Base-by-base conservation (phyloP, 352 stramenopile species). In the Pythium guiyangense region DNA sequence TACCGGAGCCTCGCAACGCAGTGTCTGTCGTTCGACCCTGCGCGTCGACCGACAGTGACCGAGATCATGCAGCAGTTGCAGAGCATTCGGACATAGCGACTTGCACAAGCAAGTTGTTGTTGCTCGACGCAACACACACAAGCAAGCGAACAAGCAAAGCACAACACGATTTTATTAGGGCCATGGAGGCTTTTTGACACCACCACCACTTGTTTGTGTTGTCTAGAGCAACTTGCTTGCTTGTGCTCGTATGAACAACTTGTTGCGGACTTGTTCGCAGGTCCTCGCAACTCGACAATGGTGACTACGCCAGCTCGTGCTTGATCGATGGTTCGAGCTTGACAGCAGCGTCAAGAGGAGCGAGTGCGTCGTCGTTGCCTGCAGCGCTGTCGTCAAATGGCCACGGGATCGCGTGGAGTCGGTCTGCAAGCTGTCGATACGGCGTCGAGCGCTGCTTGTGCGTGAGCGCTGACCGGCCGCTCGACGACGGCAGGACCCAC, bases 401-500 rank as follows among this genome's bases (percentile, higher is more conserved):
- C 80, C 83, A 93, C 11, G 80, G 61, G 51, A 90, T 66, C 26
- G 76, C 49, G 25, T 78, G 82, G 26, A 94, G 69, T 0, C 82
- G 65, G 31, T 71, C 69, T 0, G 82, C 80, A 40, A 94, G 70
- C 45, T 88, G 72, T 61, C 78, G 64, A 55, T 96, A 94, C 42
- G 84, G 84, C 31, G 70, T 44, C 6, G 73, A 76, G 15, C 84
- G 79, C 59, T 94, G 74, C 43, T 67, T 64, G 26, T 84, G 85
- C 26, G 86, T 90, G 79, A 94, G 92, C 18, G 76, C 84, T 2
- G 84, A 86, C 14, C 84, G 79, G 10, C 86, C 86, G 18, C 83
- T 94, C 6, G 83, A 89, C 43, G 83, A 94, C 2, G 86, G 84
- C 12, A 94, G 59, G 3, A 94, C 86, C 84, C 84, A 94, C 10